Evolutionary conservation across 2,329 filamentous ascomycete species (phyloP), one percentile per base, ranked within the genome.

Genomic region (Penicillium sp.): DNA sequence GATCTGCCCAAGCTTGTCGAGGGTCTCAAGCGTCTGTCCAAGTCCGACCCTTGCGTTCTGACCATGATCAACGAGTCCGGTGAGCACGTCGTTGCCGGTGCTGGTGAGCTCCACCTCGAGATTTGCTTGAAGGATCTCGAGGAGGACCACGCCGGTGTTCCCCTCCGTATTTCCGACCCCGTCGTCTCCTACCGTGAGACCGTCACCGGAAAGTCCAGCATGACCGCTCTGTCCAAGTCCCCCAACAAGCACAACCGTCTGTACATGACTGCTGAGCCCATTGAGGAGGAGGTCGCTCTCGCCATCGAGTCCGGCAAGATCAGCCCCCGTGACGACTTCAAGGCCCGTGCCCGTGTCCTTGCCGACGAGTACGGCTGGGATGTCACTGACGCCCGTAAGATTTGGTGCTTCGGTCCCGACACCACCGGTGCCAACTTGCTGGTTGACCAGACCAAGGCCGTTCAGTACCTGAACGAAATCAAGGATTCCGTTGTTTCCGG

Each of bases 191-290:
- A 96, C 89, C 93, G 95, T 88, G 95, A 99, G 89, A 96, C 94
- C 68, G 94, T 99, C 76, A 81, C 82, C 72, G 85, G 69, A 75
- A 88, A 88, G 78, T 98, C 95, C 58, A 92, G 89, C 87, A 98
- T 98, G 76, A 96, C 92, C 77, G 95, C 95, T 72, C 87, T 99
- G 76, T 98, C 95, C 82, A 99, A 99, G 87, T 99, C 95, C 52
- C 95, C 95, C 85, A 99, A 99, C 91, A 99, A 99, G 92, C 95
- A 99, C 91, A 99, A 99, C 88, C 94, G 95, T 93, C 87, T 99
- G 65, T 99, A 98, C 87, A 89, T 99, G 83, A 87, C 87, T 81
- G 95, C 95, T 69, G 84, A 93, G 83, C 95, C 95, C 73, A 86
- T 99, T 59, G 87, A 87, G 49, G 95, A 99, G 87, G 95, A 98